Conservation (phyloP, 805 yeast species). For the Clavispora asparagi region DNA sequence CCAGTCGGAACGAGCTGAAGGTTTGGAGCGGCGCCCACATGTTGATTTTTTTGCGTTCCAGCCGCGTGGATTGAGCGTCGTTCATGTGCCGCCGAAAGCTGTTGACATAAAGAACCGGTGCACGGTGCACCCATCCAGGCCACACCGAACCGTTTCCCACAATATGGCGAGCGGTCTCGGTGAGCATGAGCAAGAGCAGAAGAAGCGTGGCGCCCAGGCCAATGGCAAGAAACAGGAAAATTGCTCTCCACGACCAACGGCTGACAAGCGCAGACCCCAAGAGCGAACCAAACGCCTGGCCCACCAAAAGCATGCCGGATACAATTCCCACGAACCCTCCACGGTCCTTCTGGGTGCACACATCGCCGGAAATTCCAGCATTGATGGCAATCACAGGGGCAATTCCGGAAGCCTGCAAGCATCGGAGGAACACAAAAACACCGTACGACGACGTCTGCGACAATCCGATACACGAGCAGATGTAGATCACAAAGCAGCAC, state of each 20-base stretch:
- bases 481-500: constrained; percentile 48
- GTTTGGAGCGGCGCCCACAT: neutral
- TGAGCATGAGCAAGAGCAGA: constrained; percentile 37
- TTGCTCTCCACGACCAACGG: constrained; percentile 58
- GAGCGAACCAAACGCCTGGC: constrained; percentile 78
- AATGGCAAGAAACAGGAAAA: constrained; percentile 72
- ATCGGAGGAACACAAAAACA: constrained; percentile 59
- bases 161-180: constrained; percentile 69
- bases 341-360: constrained; percentile 58
- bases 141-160: constrained; percentile 70
- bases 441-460: constrained; percentile 56
- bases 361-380: constrained; percentile 71
- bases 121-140: constrained; percentile 43
- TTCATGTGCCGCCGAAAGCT: constrained; percentile 23
- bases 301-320: constrained; percentile 60
- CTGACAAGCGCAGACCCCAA: constrained; percentile 43
- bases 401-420: constrained; percentile 73
- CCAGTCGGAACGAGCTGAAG: constrained; percentile 2
- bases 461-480: constrained; percentile 61
- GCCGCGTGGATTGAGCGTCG: constrained; percentile 18
- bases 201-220: constrained; percentile 47
- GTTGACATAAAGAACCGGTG: constrained; percentile 39
- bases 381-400: constrained; percentile 71
- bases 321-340: constrained; percentile 68
- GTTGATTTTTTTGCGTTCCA: neutral